Percentiles rank a stretch among this genome's conserved stretches.
These are phyloP conservation scores for Lactarius indigo DNA, from an alignment of 768 basidiomycete species.

Conservation along the genomic window DNA sequence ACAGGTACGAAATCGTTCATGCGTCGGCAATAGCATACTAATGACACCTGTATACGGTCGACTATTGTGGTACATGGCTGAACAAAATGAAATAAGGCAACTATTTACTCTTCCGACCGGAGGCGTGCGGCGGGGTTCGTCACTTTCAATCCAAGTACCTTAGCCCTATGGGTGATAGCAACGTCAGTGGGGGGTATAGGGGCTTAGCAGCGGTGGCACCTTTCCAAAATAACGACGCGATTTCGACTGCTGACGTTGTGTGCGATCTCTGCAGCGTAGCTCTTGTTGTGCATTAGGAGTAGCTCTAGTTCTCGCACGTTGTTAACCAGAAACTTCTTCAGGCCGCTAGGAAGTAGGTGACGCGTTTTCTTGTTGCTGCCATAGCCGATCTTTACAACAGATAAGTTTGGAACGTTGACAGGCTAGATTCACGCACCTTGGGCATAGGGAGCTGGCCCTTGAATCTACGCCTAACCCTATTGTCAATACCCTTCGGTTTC, in stretches of 20 bases:
- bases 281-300: slow-evolving; percentile 97
- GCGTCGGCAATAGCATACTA: background rate
- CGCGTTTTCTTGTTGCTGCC: slow-evolving; percentile 95
- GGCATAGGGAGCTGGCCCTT: slow-evolving; percentile 97
- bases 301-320: slow-evolving; percentile 93
- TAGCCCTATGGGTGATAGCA: slow-evolving; percentile 51
- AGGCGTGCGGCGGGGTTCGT: slow-evolving; percentile 90
- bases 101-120: slow-evolving; percentile 86
- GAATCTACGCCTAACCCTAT: slow-evolving; percentile 92
- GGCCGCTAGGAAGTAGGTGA: slow-evolving; percentile 92
- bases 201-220: slow-evolving; percentile 41
- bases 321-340: slow-evolving; percentile 93
- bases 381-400: slow-evolving; percentile 62
- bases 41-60: slow-evolving; percentile 29
- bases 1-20: background rate
- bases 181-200: background rate
- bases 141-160: slow-evolving; percentile 86
- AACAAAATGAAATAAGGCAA: slow-evolving; percentile 38
- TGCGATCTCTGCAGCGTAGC: slow-evolving; percentile 93
- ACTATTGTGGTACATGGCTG: slow-evolving; percentile 50
- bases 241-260: slow-evolving; percentile 96
- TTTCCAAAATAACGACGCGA: slow-evolving; percentile 85
- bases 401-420: background rate
- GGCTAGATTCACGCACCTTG: slow-evolving; percentile 53
- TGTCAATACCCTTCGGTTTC: slow-evolving; percentile 99